Evolutionary conservation across 1,284 basidiomycete genomes (phyloP), one percentile per base, ranked within the genome.

Genomic region (Rhodotorula sp.): DNA sequence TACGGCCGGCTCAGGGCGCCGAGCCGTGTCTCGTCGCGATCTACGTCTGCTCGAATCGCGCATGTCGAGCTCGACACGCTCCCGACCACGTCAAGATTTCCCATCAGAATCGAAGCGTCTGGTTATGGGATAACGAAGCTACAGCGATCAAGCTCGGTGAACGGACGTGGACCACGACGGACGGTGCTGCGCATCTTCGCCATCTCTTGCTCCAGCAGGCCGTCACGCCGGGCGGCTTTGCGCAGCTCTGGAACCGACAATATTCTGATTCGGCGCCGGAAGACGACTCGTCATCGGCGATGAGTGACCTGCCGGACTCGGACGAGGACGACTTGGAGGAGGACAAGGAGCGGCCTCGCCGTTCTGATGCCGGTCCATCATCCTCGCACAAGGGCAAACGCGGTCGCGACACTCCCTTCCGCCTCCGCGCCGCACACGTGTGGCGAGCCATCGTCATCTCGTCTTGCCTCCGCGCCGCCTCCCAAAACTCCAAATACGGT

Each of bases 21-120:
- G 47, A 56, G 5, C 54, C 45, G 0, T 60, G 60, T 23, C 26
- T 68, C 45, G 50, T 67, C 60, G 66, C 66, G 1, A n/a, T 43
- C 8, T 63, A 68, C n/a, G 26, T 28, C 45, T 71, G 70, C 60
- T n/a, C 54, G 16, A 63, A 63, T 23, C 52, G 23, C n/a, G 1
- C 8, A 2, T 73, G 71, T n/a, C 31, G 60, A 6, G 68, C 68
- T 0, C 8, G 57, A 0, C 66, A 73, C 38, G 16, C 65, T 3
- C 62, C 68, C 28, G 71, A 73, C 34, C 67, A 73, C n/a, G 60
- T 73, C 66, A 68, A 73, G 38, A 28, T 67, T 19, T 1, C 14
- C 16, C 26, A 49, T 10, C 7, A 15, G 7, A 7, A 8, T 1
- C 10, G 18, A 1, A 21, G 16, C 2, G 38, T 69, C 0, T 73